These are phyloP conservation scores for Trametes polyzona DNA, from an alignment of 1,284 basidiomycete species.

Conservation along the genomic window DNA sequence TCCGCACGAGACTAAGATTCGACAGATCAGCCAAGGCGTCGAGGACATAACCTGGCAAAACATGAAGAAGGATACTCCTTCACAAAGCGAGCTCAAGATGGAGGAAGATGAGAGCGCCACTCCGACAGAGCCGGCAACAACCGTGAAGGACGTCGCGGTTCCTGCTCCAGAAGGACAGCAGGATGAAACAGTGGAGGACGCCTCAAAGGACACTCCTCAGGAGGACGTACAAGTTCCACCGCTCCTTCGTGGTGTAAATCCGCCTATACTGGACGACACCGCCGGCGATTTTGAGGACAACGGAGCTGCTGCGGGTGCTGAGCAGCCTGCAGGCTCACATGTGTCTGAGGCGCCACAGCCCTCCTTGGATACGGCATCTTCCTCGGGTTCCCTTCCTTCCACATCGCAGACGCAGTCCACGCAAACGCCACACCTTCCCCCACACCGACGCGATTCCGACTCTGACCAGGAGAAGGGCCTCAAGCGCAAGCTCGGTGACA, in stretches of 20 bases:
- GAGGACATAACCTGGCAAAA: slow-evolving; percentile 75
- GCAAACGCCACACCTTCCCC: slow-evolving; percentile 10
- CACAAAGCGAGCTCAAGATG: slow-evolving; percentile 8
- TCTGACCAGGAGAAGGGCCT: slow-evolving; percentile 59
- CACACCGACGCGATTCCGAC: slow-evolving; percentile 30
- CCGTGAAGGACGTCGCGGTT: neutral
- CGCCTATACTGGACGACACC: slow-evolving; percentile 25
- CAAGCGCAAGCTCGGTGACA: slow-evolving; percentile 63
- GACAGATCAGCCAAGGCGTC: slow-evolving; percentile 76
- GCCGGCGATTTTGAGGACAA: slow-evolving; percentile 30
- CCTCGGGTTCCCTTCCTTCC: neutral
- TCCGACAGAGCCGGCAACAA: slow-evolving; percentile 24
- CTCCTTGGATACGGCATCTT: neutral
- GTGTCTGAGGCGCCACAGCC: slow-evolving; percentile 19
- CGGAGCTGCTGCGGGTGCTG: slow-evolving; percentile 32
- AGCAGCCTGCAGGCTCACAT: slow-evolving; percentile 29
- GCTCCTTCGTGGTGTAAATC: slow-evolving; percentile 25
- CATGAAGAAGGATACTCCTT: slow-evolving; percentile 38
- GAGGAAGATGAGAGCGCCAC: slow-evolving; percentile 23
- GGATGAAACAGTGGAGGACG: neutral
- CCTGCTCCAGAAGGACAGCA: slow-evolving; percentile 8
- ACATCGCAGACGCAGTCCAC: neutral
- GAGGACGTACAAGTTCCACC: slow-evolving; percentile 5
- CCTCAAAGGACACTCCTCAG: neutral
- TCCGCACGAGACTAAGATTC: slow-evolving; percentile 70